A percentile compares a stretch with the other conserved stretches of the same genome.
Conservation (phyloP, 352 stramenopile genomes). For the Pythium guiyangense region DNA sequence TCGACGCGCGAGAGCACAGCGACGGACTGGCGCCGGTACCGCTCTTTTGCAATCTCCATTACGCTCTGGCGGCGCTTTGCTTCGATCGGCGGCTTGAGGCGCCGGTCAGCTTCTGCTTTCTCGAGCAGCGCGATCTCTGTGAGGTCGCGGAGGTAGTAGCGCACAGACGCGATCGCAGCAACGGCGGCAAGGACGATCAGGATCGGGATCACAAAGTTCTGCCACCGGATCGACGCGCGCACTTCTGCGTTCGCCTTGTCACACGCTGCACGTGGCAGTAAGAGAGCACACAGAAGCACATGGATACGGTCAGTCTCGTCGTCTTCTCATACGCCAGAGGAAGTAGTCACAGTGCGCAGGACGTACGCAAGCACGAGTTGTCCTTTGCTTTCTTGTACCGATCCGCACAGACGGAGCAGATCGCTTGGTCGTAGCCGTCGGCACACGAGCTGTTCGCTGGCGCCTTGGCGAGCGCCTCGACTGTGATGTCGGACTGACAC, state of each 20-base stretch:
- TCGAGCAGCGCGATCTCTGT: constrained; percentile 57
- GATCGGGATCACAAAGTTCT: constrained; percentile 71
- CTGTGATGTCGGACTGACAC: constrained; percentile 44
- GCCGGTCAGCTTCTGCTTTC: constrained; percentile 57
- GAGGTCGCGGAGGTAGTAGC: constrained; percentile 49
- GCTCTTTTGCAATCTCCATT: constrained; percentile 16
- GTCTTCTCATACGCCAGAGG: too few relatives aligned
- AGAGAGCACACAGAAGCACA: too few relatives aligned
- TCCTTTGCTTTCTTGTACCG: constrained; percentile 52
- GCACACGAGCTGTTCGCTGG: constrained; percentile 31
- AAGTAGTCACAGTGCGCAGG: not conserved
- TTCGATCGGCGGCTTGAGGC: constrained; percentile 25
- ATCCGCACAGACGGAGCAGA: constrained; percentile 61
- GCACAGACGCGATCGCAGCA: constrained; percentile 27
- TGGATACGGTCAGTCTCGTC: not conserved
- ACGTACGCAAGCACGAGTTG: constrained; percentile 57
- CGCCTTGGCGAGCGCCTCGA: constrained; percentile 20
- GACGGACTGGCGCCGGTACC: constrained; percentile 21
- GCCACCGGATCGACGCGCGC: constrained; percentile 48
- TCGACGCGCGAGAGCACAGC: constrained; percentile 21
- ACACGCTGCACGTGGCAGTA: constrained; percentile 27
- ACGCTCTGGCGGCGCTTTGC: constrained; percentile 15
- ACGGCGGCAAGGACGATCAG: constrained; percentile 31
- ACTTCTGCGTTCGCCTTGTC: constrained; percentile 43
- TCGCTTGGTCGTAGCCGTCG: constrained; percentile 45